Percentiles rank a stretch among this genome's conserved stretches.
phyloP scores from a whole-genome alignment of 441 rosid genomes.

The Erodium texanum region DNA sequence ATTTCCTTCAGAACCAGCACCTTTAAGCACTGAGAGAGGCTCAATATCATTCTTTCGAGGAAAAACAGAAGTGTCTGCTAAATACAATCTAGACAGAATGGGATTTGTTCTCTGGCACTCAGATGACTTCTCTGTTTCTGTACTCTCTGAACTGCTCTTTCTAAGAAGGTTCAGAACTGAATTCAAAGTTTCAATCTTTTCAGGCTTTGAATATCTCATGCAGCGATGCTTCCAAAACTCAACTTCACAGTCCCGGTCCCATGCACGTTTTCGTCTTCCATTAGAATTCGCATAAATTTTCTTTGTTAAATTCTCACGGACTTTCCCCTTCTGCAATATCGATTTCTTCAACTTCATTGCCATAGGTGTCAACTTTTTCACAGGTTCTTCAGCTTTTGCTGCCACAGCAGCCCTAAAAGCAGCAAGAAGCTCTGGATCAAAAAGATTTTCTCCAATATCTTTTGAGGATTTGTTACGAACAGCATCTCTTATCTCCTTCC shows the following conservation, averaged over 20 bases:
- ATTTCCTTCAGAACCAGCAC: conserved; percentile 35
- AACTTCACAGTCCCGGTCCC: conserved; percentile 96
- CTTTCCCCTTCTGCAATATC: conserved; percentile 91
- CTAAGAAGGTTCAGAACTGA: conserved; percentile 80
- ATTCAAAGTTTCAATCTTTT: conserved; percentile 82
- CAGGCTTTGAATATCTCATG: conserved; percentile 63
- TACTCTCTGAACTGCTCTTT: conserved; percentile 42
- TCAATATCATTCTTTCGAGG: conserved; percentile 81
- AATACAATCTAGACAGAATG: conserved; percentile 83
- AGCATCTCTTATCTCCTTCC: conserved; percentile 88
- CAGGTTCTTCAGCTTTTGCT: conserved; percentile 50
- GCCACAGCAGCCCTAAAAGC: conserved; percentile 89
- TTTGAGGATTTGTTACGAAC: conserved; percentile 57
- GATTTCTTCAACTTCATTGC: conserved; percentile 70
- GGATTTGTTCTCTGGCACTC: conserved; percentile 51
- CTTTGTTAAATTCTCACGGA: conserved; percentile 90
- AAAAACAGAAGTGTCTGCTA: conserved; percentile 94
- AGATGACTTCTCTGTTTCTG: conserved; percentile 28
- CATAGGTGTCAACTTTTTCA: conserved; percentile 41
- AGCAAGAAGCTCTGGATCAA: conserved; percentile 85
- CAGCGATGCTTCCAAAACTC: conserved; percentile 99
- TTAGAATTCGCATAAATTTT: conserved; percentile 82
- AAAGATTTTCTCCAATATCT: conserved; percentile 56
- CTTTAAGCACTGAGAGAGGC: conserved; percentile 55
- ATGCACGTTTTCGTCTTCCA: conserved; percentile 82